Conservation (phyloP, 176 grass and related monocot genomes). For the Tuctoria greenei region DNA sequence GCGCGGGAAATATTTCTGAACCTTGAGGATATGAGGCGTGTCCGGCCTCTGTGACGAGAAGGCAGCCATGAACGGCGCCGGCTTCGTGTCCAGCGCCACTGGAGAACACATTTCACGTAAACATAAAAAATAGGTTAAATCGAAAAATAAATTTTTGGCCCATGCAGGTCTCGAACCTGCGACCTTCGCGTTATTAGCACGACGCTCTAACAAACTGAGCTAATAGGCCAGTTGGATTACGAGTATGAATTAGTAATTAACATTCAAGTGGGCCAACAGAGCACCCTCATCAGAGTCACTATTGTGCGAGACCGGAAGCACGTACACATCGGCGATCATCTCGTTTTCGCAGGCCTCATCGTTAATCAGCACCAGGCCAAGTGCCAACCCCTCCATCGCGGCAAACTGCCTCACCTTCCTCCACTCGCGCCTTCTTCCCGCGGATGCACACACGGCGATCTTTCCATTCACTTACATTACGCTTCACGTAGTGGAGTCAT, state of each 20-base stretch:
- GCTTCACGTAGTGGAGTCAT: no score
- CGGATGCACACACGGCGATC: slow-evolving; percentile 79
- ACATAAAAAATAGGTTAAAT: no score
- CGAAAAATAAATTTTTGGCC: slow-evolving; percentile 49
- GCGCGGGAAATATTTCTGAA: background rate
- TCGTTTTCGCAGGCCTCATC: slow-evolving; percentile 72
- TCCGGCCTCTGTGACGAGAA: slow-evolving; percentile 74
- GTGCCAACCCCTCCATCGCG: slow-evolving; percentile 54
- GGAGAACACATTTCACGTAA: no score
- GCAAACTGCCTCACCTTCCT: slow-evolving; percentile 66
- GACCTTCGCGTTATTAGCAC: slow-evolving; percentile 95
- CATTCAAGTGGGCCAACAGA: slow-evolving; percentile 44
- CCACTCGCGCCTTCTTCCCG: slow-evolving; percentile 65
- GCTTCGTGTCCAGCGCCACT: slow-evolving; percentile 66
- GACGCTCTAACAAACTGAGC: slow-evolving; percentile 84
- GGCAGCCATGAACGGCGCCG: slow-evolving; percentile 85
- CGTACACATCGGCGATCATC: slow-evolving; percentile 81
- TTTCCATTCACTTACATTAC: slow-evolving; percentile 64
- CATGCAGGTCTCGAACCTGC: slow-evolving; percentile 92
- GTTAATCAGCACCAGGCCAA: slow-evolving; percentile 68
- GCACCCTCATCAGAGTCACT: slow-evolving; percentile 52
- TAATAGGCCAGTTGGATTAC: background rate
- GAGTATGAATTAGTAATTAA: rapidly evolving
- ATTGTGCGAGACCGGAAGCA: slow-evolving; percentile 82
- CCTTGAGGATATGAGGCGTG: slow-evolving; percentile 88